A percentile compares a stretch with the other conserved stretches of the same genome.
Evolutionary conservation across 352 stramenopile genomes (phyloP).

Genomic region (Pythium rhizo-oryzae): DNA sequence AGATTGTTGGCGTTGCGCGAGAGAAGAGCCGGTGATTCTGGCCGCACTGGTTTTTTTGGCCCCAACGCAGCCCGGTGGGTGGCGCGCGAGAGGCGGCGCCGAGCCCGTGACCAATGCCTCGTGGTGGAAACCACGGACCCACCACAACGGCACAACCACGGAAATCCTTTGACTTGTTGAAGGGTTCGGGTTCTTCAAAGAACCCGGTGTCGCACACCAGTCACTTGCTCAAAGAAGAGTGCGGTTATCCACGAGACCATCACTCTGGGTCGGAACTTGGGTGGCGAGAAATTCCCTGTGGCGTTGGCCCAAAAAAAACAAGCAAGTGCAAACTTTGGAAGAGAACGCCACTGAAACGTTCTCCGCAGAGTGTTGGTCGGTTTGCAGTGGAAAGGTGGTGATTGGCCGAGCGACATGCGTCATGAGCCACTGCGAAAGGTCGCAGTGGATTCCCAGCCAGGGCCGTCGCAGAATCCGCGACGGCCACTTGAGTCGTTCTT

Average conservation of each 20-base stretch:
- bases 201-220: slow-evolving; percentile 16
- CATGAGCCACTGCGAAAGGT: slow-evolving; percentile 12
- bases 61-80: not conserved
- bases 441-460: slow-evolving; percentile 5
- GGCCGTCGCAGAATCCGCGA: not conserved
- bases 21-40: slow-evolving; percentile 21
- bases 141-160: slow-evolving; percentile 18
- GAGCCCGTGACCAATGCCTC: slow-evolving; percentile 6
- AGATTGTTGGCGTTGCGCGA: slow-evolving; percentile 24
- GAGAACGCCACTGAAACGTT: slow-evolving; percentile 15
- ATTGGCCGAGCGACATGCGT: slow-evolving; percentile 10
- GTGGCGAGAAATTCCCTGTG: not conserved
- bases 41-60: slow-evolving; percentile 7
- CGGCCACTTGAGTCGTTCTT: too few relatives aligned
- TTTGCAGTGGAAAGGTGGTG: slow-evolving; percentile 6
- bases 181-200: slow-evolving; percentile 18
- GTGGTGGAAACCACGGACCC: not conserved
- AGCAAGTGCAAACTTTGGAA: slow-evolving; percentile 11
- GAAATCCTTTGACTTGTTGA: slow-evolving; percentile 19
- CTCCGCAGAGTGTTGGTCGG: slow-evolving; percentile 10
- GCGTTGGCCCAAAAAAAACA: not conserved
- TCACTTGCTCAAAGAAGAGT: not conserved
- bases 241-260: slow-evolving; percentile 3
- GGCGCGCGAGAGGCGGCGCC: not conserved
- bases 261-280: slow-evolving; percentile 4